These are phyloP conservation scores for Verticillium dahliae DNA, from an alignment of 2,329 filamentous ascomycete genomes.

Conservation along the genomic window DNA sequence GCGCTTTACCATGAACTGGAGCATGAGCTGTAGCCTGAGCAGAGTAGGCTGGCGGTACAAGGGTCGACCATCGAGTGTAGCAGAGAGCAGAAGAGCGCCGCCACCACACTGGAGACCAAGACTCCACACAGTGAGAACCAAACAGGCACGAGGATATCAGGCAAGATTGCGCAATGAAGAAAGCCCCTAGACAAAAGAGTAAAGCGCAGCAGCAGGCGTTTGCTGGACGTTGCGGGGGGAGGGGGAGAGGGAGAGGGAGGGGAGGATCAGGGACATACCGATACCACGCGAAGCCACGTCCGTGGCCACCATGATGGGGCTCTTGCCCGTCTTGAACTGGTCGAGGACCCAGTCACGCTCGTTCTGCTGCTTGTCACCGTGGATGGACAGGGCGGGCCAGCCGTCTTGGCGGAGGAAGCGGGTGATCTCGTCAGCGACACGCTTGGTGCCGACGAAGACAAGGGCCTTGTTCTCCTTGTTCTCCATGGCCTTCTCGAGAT, in stretches of 20 bases:
- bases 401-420: slow-evolving; percentile 95
- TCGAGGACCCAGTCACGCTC: slow-evolving; percentile 99
- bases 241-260: slow-evolving; percentile 36
- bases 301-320: slow-evolving; percentile 99
- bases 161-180: slow-evolving; percentile 87
- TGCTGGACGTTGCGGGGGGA: slow-evolving; percentile 51
- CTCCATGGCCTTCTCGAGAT: slow-evolving; percentile 96
- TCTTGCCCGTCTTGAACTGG: slow-evolving; percentile 99
- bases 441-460: slow-evolving; percentile 90
- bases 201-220: slow-evolving; percentile 69
- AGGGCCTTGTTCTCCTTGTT: slow-evolving; percentile 92
- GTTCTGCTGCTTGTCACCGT: slow-evolving; percentile 99
- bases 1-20: slow-evolving; percentile 5
- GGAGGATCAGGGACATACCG: slow-evolving; percentile 75
- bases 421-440: slow-evolving; percentile 95
- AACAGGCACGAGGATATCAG: slow-evolving; percentile 78
- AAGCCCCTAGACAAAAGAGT: slow-evolving; percentile 86
- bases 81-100: slow-evolving; percentile 37
- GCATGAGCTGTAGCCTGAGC: slow-evolving; percentile 16
- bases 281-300: slow-evolving; percentile 99
- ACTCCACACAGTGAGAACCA: slow-evolving; percentile 77
- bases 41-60: slow-evolving; percentile 49
- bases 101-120: slow-evolving; percentile 72
- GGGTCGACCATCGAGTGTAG: slow-evolving; percentile 72
- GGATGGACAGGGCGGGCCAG: slow-evolving; percentile 91